Evolutionary conservation across 2,329 filamentous ascomycete genomes (phyloP).

Genomic region (Beauveria caledonica): DNA sequence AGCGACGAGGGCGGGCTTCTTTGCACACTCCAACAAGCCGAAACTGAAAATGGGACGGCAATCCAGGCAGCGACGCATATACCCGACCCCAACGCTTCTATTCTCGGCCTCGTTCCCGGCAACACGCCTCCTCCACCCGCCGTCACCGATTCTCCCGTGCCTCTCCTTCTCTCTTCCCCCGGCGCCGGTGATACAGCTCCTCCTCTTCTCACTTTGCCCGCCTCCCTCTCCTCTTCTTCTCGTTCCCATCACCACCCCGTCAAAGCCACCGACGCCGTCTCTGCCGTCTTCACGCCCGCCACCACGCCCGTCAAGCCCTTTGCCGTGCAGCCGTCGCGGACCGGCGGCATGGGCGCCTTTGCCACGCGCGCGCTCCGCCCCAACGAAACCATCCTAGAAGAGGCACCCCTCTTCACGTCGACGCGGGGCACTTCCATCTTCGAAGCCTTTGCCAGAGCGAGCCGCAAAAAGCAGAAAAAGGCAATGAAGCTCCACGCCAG

Average conservation of each 20-base stretch:
- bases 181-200: background rate
- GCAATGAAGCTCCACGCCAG: constrained; percentile 32
- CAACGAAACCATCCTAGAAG: constrained; percentile 35
- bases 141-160: background rate
- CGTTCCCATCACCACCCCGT: no score
- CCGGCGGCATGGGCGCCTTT: constrained; percentile 41
- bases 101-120: no score
- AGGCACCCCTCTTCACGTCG: constrained; percentile 33
- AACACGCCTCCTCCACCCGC: no score
- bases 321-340: constrained; percentile 29
- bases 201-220: background rate
- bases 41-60: fast-evolving
- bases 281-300: background rate
- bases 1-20: no score
- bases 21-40: no score
- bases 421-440: constrained; percentile 12
- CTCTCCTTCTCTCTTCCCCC: background rate
- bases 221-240: no score
- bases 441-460: constrained; percentile 30
- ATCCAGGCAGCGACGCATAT: no score
- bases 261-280: no score
- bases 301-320: constrained; percentile 22
- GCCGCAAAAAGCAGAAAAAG: constrained; percentile 20
- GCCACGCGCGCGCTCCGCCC: constrained; percentile 29
- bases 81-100: no score